These are phyloP conservation scores for Plasmodium inui DNA, from an alignment of 169 alveolate genomes.

Conservation along the genomic window DNA sequence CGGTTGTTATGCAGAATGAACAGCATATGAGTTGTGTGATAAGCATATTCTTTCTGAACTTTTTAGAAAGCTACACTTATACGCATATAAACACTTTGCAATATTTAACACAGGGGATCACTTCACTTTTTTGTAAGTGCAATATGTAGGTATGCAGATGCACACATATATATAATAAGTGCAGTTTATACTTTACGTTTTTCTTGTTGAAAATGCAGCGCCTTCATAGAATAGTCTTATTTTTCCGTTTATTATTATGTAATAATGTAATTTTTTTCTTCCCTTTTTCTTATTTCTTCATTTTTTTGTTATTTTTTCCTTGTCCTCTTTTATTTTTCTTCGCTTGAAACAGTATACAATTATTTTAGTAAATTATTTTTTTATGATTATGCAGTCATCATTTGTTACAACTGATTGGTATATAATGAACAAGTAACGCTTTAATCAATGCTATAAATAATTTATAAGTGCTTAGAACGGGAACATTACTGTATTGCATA, in stretches of 20 bases:
- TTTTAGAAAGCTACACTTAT: too few species aligned
- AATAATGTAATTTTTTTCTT: not conserved
- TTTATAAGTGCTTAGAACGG: too few species aligned
- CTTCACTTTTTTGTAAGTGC: not conserved
- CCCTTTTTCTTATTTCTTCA: too few species aligned
- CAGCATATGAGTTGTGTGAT: not conserved
- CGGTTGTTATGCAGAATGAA: not conserved
- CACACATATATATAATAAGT: not conserved
- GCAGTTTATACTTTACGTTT: not conserved
- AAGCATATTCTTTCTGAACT: not conserved
- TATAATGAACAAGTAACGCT: too few species aligned
- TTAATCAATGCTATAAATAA: too few species aligned
- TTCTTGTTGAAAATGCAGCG: not conserved
- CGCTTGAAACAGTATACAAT: too few species aligned
- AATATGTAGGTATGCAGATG: not conserved
- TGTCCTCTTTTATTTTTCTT: too few species aligned
- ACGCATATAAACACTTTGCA: not conserved
- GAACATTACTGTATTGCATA: too few species aligned
- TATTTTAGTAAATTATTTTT: too few species aligned
- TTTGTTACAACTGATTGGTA: too few species aligned
- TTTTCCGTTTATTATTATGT: not conserved
- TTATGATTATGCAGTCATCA: too few species aligned
- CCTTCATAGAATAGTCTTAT: not conserved
- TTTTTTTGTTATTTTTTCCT: too few species aligned
- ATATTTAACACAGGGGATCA: not conserved